Base-by-base conservation (phyloP, 768 basidiomycete genomes). In the Ramaria rubella region DNA sequence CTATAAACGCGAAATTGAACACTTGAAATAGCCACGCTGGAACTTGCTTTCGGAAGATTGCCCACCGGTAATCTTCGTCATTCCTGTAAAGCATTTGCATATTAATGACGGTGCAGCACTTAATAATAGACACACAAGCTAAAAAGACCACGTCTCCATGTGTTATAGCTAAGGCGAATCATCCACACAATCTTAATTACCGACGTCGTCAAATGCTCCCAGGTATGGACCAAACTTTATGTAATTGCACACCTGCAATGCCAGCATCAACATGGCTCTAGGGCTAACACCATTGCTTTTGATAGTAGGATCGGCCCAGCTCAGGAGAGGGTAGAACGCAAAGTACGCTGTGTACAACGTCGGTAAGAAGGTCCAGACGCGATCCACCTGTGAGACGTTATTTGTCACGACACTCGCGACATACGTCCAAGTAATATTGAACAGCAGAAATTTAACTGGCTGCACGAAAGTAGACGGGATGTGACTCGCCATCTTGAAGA, bases 31-130 rank as follows among this genome's bases (percentile, higher is more conserved):
- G 60, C 69, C 74, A 74, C 1, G 67, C 51, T 14, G 82, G 79
- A 3, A 86, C 65, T 48, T 82, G 75, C 38, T 72, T 67, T 40
- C 94, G 82, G 14, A 96, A 75, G 34, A 92, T 72, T 1, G 75
- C 81, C 90, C 94, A 97, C 26, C 95, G 86, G 65, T 97, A 97
- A 68, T 96, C 94, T 69, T 95, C 93, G 24, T 89, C 90, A 26
- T 79, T 76, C 6, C 87, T 90, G 57, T 26, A 34, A 58, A 4
- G 55, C 5, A 23, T 44, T 42, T 49, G 26, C 43, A 59, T 24
- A 54, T 57, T 11, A 46, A 29, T 30, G 38, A 29, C 40, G 24
- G 6, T 4, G 5, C 5, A 21, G 29, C n/a, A 27, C 8, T 40
- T 34, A n/a, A 46, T 21, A 17, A 15, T 19, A 31, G 40, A 21